These are phyloP conservation scores for Immersiella caudata DNA, from an alignment of 495 filamentous ascomycete species.

Conservation along the genomic window DNA sequence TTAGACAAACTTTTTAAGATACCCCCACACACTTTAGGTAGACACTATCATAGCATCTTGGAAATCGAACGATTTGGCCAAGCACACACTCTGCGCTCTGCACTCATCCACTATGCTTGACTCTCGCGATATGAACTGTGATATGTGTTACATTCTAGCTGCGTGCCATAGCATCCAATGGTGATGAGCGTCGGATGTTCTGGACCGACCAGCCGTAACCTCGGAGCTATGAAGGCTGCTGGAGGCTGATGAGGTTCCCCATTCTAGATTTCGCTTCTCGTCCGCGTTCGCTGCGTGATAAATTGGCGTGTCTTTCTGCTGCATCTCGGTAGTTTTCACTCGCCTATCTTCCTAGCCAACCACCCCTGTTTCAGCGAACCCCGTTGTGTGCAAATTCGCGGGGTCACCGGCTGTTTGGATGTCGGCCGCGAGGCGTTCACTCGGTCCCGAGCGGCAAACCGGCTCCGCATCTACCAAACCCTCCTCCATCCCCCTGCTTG, in stretches of 20 bases:
- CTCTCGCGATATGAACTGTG: background rate
- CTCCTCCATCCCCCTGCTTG: background rate
- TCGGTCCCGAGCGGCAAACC: background rate
- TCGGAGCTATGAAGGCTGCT: background rate
- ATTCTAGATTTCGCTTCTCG: slow-evolving; percentile 6
- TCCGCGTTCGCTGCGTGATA: background rate
- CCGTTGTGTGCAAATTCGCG: background rate
- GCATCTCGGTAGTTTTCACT: background rate
- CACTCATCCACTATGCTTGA: too few relatives aligned
- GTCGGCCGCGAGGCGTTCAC: background rate
- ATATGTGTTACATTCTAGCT: background rate
- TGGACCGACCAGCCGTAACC: background rate
- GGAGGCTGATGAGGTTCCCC: background rate
- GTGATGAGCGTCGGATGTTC: background rate
- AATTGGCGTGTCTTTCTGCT: slow-evolving; percentile 1
- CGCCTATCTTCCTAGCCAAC: background rate
- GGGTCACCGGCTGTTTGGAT: background rate
- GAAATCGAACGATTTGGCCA: background rate
- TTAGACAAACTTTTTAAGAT: slow-evolving; percentile 3
- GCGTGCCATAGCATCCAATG: background rate
- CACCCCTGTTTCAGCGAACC: background rate
- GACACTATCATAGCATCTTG: background rate
- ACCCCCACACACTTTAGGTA: slow-evolving; percentile 2
- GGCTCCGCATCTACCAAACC: background rate
- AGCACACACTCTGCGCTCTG: background rate